A percentile compares a stretch with the other conserved stretches of the same genome.
These are phyloP conservation scores for Pisolithus sp. DNA, from an alignment of 768 basidiomycete species.

Conservation along the genomic window DNA sequence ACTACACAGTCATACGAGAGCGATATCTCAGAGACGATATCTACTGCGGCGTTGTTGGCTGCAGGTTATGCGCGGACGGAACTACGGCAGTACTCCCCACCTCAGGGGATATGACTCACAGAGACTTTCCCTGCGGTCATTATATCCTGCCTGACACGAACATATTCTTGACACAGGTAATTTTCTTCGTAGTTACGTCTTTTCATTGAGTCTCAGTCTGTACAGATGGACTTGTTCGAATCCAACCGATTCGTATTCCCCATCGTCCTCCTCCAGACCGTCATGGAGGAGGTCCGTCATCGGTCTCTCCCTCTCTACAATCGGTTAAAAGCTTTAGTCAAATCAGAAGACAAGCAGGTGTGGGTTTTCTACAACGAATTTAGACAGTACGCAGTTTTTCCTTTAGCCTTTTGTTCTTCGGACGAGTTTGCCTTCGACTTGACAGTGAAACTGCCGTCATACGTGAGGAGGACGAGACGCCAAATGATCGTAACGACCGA, in stretches of 20 bases:
- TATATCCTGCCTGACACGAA: conserved; percentile 93
- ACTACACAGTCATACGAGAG: conserved; percentile 86
- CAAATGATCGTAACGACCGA: conserved; percentile 94
- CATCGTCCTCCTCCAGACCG: conserved; percentile 89
- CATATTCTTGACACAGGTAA: conserved; percentile 83
- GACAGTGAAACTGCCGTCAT: conserved; percentile 74
- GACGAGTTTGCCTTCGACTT: background rate
- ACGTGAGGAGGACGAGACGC: conserved; percentile 70
- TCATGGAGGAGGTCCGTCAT: conserved; percentile 94
- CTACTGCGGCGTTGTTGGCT: conserved; percentile 73
- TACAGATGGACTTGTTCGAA: conserved; percentile 90
- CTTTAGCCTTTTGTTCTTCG: background rate
- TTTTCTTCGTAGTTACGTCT: conserved; percentile 8
- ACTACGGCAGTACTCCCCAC: conserved; percentile 47
- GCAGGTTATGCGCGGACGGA: conserved; percentile 49
- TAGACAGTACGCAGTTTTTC: conserved; percentile 50
- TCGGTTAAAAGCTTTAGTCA: conserved; percentile 78
- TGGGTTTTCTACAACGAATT: conserved; percentile 89
- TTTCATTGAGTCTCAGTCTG: background rate
- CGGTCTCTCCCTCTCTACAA: conserved; percentile 90
- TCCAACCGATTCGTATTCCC: conserved; percentile 69
- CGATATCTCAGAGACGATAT: conserved; percentile 92
- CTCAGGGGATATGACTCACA: conserved; percentile 53
- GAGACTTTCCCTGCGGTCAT: conserved; percentile 57
- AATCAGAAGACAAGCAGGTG: conserved; percentile 77